Conservation (phyloP, 495 filamentous ascomycete species). For the Annulohypoxylon moriforme region DNA sequence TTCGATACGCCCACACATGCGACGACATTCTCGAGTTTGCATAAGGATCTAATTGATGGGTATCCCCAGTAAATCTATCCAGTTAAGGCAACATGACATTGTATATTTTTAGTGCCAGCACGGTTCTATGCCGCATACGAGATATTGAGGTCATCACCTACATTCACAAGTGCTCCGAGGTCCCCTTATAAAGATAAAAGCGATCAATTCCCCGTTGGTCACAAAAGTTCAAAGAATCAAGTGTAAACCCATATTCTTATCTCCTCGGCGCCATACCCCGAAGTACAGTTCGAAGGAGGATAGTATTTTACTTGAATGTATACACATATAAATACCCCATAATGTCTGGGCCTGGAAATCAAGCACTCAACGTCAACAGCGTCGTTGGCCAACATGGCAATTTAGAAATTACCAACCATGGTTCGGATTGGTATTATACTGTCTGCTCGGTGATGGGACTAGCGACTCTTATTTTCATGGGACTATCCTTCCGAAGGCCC, state of each 20-base stretch:
- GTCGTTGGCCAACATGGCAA: conserved; percentile 53
- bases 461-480: conserved; percentile 57
- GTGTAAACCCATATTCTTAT: neutral
- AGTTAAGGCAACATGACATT: conserved; percentile 22
- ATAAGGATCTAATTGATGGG: neutral
- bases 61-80: neutral
- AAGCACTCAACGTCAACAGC: conserved; percentile 64
- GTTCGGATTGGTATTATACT: conserved; percentile 65
- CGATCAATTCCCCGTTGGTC: neutral
- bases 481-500: conserved; percentile 58
- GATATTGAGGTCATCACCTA: conserved; percentile 34
- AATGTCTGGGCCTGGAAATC: conserved; percentile 50
- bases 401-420: conserved; percentile 70
- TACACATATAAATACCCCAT: neutral
- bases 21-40: neutral
- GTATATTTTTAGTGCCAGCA: neutral
- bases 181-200: neutral
- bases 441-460: conserved; percentile 62
- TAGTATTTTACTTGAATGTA: neutral
- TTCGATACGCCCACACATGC: too few species aligned
- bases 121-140: conserved; percentile 7
- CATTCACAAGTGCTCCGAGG: neutral
- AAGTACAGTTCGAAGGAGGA: neutral
- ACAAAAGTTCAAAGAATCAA: neutral
- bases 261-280: neutral